phyloP scores from a whole-genome alignment of 257 asterid genomes.

The Solanum rostratum region DNA sequence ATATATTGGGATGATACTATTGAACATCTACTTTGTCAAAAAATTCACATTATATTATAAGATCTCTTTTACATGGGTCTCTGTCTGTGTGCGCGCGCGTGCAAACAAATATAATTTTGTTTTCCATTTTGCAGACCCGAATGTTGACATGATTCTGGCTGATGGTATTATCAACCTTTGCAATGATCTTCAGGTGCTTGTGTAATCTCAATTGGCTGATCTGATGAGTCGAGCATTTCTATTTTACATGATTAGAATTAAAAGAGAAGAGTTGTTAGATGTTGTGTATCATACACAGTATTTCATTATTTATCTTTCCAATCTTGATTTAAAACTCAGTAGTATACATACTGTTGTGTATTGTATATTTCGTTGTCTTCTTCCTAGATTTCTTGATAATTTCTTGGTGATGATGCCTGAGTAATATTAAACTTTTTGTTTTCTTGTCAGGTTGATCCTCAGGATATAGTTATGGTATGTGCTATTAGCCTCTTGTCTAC shows the following conservation, averaged over 20 bases:
- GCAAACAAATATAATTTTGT: background rate
- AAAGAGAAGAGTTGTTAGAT: background rate
- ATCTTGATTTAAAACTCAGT: background rate
- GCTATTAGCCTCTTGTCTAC: background rate
- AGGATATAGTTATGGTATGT: constrained; percentile 93
- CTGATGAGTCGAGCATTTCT: background rate
- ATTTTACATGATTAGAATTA: background rate
- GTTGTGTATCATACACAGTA: background rate
- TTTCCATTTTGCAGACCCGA: constrained; percentile 17
- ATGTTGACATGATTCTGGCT: constrained; percentile 39
- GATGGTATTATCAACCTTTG: constrained; percentile 42
- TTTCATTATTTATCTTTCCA: background rate
- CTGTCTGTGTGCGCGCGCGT: background rate
- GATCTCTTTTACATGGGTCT: background rate
- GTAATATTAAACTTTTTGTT: background rate
- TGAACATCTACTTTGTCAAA: background rate
- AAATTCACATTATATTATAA: background rate
- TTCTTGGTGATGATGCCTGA: background rate
- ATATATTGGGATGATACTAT: background rate
- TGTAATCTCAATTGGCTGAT: background rate
- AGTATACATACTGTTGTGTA: background rate
- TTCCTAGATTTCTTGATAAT: background rate
- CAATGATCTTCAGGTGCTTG: constrained; percentile 37
- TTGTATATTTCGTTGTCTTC: background rate
- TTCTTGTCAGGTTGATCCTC: constrained; percentile 78